Base-by-base conservation (phyloP, 2,329 filamentous ascomycete genomes). In the Tolypocladium amazonense region DNA sequence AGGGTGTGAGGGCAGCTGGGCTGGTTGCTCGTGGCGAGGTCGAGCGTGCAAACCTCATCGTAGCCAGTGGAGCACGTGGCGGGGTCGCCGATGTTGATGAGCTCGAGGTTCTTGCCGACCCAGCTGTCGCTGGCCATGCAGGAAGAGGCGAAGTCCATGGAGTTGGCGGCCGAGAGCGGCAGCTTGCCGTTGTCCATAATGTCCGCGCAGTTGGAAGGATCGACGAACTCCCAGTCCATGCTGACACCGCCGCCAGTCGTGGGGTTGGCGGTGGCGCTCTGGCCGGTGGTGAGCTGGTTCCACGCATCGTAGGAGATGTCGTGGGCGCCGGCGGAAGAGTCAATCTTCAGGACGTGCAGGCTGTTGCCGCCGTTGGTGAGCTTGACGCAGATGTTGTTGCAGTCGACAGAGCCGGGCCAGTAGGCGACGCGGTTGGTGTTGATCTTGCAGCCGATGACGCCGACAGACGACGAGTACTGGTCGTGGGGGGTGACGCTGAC, bases 241-340 rank as follows among this genome's bases (percentile, higher is more conserved):
- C 71, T 66, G 52, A 81, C 71, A 56, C 78, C 77, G 54, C 82
- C 82, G 60, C 81, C 82, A 41, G 68, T 60, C 3, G 75, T 71
- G 18, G 81, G 81, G 56, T 74, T 67, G 18, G 74, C 68, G 9
- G 70, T 73, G 47, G 82, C 83, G 15, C 75, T 73, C 62, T 76
- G 66, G 63, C 82, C 82, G 39, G 76, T 80, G 65, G 71, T 70
- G 47, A 86, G 80, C 66, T 80, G 80, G 75, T 83, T 84, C 81
- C 81, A 86, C 56, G 82, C 82, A 63, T 85, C 82, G 73, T 85
- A 86, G 60, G 75, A 79, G 72, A 86, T 79, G 70, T 86, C 83
- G 69, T 82, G 69, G 58, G 82, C 82, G 56, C 81, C 82, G 47
- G 73, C 75, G 0, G 82, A 85, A 57, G 74, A 70, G 73, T 85